Evolutionary conservation across 192 early-diverging fungal genomes (phyloP).

Genomic region (Dissophora ornata): DNA sequence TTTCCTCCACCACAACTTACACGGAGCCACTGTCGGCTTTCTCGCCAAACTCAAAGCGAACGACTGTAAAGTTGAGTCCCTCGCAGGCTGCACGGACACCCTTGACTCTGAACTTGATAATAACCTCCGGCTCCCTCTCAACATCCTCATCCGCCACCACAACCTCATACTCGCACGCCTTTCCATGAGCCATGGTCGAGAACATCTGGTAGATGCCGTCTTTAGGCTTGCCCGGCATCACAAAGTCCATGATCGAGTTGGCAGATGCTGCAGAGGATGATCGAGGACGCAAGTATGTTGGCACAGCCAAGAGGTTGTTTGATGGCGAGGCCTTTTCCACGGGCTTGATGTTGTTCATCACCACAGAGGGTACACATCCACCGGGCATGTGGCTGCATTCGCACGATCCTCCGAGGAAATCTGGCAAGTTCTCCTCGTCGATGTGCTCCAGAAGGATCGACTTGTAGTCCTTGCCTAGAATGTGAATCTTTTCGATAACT

Average conservation of each 20-base stretch:
- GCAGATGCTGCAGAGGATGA: constrained; percentile 44
- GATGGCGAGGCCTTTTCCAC: constrained; percentile 18
- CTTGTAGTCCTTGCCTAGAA: constrained; percentile 72
- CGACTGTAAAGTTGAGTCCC: constrained; percentile 50
- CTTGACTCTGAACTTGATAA: constrained; percentile 48
- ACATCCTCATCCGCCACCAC: constrained; percentile 53
- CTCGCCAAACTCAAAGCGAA: constrained; percentile 48
- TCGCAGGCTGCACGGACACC: constrained; percentile 48
- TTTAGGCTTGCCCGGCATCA: constrained; percentile 47
- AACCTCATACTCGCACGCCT: constrained; percentile 48
- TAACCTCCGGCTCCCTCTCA: constrained; percentile 36
- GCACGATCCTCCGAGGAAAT: constrained; percentile 78
- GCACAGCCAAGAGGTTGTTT: constrained; percentile 29
- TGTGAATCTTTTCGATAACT: constrained; percentile 71
- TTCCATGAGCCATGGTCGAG: constrained; percentile 39
- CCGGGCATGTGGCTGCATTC: constrained; percentile 80
- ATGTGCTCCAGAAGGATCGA: constrained; percentile 71
- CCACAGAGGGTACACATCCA: constrained; percentile 55
- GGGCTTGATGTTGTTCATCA: constrained; percentile 56
- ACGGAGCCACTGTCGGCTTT: constrained; percentile 37
- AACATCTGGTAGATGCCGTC: constrained; percentile 51
- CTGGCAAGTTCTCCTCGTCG: constrained; percentile 72
- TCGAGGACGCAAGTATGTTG: constrained; percentile 44
- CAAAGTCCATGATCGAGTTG: constrained; percentile 50
- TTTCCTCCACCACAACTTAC: constrained; percentile 24